Evolutionary conservation across 2,329 filamentous ascomycete genomes (phyloP), one percentile per base, ranked within the genome.

Genomic region (Cladosporium sp.): DNA sequence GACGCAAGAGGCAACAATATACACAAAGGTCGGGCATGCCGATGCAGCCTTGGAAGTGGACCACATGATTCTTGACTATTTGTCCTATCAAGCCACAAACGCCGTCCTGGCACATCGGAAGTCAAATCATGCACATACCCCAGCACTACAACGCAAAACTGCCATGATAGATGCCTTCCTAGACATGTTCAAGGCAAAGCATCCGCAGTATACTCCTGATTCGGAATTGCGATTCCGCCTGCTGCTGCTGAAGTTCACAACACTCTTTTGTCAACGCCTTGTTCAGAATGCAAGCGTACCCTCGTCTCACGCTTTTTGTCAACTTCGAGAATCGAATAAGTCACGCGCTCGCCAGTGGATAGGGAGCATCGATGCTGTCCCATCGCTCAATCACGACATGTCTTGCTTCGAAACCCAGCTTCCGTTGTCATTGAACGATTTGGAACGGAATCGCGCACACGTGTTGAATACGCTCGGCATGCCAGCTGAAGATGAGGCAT

Each of bases 11-110:
- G 48, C 50, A 7, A 38, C 53, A 8, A 54, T 57, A 9, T 39
- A 45, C 25, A 52, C 45, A 13, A 54, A 57, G 40, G 54, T 50
- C 41, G 62, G 60, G 4, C 59, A 70, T 47, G 49, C 62, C 3
- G 62, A 65, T 18, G 62, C 59, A 4, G 69, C 72, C 35, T 59
- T 71, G 18, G 75, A 79, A 15, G 72, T 79, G 12, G 75, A 82
- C 55, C 59, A 72, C 30, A 72, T 78, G 61, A 78, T 80, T 38
- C 65, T 80, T n/a, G 79, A 82, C 58, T 81, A 79, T 55, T 61
- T 80, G 3, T 58, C 75, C 35, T 75, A 72, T 65, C 69, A 72
- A 39, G 69, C 74, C 7, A 73, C 71, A 36, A 61, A 69, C 16
- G 61, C 65, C 33, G 63, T 75, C 4, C 60, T 79, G 29, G 62